These are phyloP conservation scores for Metschnikowia bowlesiae DNA, from an alignment of 805 yeast species.

Conservation along the genomic window DNA sequence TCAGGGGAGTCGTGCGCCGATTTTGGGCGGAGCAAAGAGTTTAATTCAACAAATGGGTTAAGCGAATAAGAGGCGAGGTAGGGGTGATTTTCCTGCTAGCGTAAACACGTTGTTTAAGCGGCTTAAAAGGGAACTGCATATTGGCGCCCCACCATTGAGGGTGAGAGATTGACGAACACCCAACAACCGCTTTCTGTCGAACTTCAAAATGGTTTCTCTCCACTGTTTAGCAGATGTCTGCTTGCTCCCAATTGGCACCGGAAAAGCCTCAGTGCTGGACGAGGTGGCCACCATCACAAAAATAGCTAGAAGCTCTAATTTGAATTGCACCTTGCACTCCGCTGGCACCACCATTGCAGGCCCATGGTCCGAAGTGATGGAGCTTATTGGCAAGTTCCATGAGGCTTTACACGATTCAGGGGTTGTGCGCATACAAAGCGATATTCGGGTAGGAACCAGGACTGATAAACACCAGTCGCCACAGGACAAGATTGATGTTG, in stretches of 20 bases:
- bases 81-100: too few species aligned
- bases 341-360: constrained; percentile 93
- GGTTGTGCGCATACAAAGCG: constrained; percentile 75
- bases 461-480: constrained; percentile 70
- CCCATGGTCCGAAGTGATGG: constrained; percentile 87
- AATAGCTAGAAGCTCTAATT: constrained; percentile 54
- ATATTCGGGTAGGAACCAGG: constrained; percentile 83
- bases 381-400: constrained; percentile 72
- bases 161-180: not conserved
- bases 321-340: constrained; percentile 72
- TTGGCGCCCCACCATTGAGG: not conserved
- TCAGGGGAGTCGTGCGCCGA: too few species aligned
- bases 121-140: not conserved
- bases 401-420: constrained; percentile 65
- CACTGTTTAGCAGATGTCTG: constrained; percentile 84
- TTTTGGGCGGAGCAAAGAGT: too few species aligned
- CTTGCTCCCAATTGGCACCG: constrained; percentile 82
- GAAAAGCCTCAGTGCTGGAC: constrained; percentile 71
- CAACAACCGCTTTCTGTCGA: not conserved
- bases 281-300: constrained; percentile 70
- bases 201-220: constrained; percentile 32
- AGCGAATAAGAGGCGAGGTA: too few species aligned
- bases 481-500: constrained; percentile 65
- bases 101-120: too few species aligned
- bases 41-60: too few species aligned